A percentile compares a stretch with the other conserved stretches of the same genome.
Evolutionary conservation across 257 asterid species (phyloP).

Genomic region (Solanum tarijense): DNA sequence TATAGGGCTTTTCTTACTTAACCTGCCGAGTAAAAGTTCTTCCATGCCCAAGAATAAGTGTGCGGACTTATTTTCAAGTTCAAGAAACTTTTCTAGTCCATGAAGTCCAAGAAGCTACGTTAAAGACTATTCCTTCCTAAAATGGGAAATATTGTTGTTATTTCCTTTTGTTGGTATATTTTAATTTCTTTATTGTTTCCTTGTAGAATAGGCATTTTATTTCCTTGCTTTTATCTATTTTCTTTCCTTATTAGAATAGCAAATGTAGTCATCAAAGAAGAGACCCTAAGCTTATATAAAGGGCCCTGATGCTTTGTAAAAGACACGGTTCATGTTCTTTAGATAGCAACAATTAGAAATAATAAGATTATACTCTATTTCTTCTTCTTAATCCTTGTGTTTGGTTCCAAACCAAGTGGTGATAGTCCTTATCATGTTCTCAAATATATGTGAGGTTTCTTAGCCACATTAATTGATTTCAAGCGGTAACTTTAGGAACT

Average conservation of each 20-base stretch:
- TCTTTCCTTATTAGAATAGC: not conserved
- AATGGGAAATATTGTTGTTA: not conserved
- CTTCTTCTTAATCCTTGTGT: not conserved
- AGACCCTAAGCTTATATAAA: not conserved
- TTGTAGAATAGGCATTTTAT: not conserved
- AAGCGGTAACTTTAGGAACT: not conserved
- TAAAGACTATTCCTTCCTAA: not conserved
- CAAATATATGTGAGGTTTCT: not conserved
- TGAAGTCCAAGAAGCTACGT: not conserved
- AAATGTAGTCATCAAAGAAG: not conserved
- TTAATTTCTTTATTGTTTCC: not conserved
- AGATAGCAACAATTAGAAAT: not conserved
- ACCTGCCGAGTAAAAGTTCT: not conserved
- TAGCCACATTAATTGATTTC: not conserved
- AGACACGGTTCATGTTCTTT: not conserved
- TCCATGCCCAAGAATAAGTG: not conserved
- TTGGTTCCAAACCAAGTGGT: not conserved
- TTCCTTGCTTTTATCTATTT: not conserved
- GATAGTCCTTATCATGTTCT: not conserved
- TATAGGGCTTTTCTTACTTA: not conserved
- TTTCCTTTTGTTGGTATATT: not conserved
- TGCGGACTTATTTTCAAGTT: not conserved
- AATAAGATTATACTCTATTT: not conserved
- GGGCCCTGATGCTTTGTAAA: not conserved
- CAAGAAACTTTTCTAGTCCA: not conserved